Evolutionary conservation across 2,329 filamentous ascomycete genomes (phyloP).

Genomic region (Penicillium thymicola): DNA sequence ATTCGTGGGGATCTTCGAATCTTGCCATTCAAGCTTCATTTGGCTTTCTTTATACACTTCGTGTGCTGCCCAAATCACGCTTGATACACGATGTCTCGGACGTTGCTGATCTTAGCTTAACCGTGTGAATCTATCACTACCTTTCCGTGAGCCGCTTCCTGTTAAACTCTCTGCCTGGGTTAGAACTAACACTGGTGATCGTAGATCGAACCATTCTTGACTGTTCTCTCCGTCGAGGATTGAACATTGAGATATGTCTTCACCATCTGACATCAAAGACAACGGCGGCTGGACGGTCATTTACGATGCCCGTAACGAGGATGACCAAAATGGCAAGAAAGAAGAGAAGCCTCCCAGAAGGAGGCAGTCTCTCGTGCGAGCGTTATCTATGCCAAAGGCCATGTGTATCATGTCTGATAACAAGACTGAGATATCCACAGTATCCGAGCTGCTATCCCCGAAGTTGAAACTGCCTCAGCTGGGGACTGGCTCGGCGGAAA

Average conservation of each 20-base stretch:
- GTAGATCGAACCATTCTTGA: not conserved
- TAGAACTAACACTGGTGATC: not conserved
- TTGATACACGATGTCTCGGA: not conserved
- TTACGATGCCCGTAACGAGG: conserved; percentile 6
- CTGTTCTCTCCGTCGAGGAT: not conserved
- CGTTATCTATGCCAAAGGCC: conserved; percentile 17
- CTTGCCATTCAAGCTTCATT: not conserved
- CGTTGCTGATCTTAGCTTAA: not conserved
- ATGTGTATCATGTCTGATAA: conserved; percentile 22
- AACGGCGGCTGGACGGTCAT: conserved; percentile 16
- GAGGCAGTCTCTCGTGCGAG: conserved; percentile 7
- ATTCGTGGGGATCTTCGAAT: conserved; percentile 6
- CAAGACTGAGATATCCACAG: conserved; percentile 15
- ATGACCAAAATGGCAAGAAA: not conserved
- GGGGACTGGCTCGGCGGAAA: conserved; percentile 47
- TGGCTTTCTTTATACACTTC: not conserved
- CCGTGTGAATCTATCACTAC: not conserved
- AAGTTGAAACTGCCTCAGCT: conserved; percentile 26
- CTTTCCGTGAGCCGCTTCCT: not conserved
- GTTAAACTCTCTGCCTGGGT: not conserved
- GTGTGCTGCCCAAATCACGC: not conserved
- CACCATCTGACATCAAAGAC: not conserved
- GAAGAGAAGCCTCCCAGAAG: conserved; percentile 6
- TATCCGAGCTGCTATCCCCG: conserved; percentile 13
- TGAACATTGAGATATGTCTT: conserved; percentile 4